These are phyloP conservation scores for Cyclocybe cylindracea DNA, from an alignment of 768 basidiomycete genomes.

Conservation along the genomic window DNA sequence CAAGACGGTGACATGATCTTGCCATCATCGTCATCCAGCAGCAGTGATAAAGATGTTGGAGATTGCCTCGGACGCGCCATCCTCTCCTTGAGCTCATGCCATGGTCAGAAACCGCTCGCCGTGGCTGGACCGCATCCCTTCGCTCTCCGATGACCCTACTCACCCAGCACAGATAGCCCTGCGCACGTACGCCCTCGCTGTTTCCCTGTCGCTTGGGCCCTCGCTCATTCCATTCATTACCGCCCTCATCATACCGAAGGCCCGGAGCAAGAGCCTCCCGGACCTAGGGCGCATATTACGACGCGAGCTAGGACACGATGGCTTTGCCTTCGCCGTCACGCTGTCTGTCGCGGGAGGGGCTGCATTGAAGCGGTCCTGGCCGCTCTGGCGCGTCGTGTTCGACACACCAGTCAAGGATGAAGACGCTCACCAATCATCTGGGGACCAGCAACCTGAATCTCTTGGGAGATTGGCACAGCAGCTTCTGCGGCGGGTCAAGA, in stretches of 20 bases:
- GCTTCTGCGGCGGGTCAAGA: conserved; percentile 10
- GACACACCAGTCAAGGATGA: neutral
- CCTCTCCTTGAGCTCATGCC: no score
- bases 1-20: no score
- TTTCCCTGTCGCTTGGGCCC: conserved; percentile 70
- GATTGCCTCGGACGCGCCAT: no score
- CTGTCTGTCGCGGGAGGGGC: conserved; percentile 66
- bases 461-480: neutral
- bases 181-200: conserved; percentile 66
- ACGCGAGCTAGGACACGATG: conserved; percentile 59
- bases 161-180: conserved; percentile 62
- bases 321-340: conserved; percentile 73
- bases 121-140: conserved; percentile 22
- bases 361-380: conserved; percentile 37
- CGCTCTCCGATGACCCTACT: conserved; percentile 35
- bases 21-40: no score
- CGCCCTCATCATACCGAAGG: conserved; percentile 20
- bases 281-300: conserved; percentile 41
- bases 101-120: neutral
- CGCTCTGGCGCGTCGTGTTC: conserved; percentile 32
- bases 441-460: neutral
- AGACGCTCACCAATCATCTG: neutral
- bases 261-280: conserved; percentile 21
- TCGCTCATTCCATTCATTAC: conserved; percentile 54
- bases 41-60: no score